Evolutionary conservation across 306 rosid species (phyloP).

Genomic region (Corylus avellana): DNA sequence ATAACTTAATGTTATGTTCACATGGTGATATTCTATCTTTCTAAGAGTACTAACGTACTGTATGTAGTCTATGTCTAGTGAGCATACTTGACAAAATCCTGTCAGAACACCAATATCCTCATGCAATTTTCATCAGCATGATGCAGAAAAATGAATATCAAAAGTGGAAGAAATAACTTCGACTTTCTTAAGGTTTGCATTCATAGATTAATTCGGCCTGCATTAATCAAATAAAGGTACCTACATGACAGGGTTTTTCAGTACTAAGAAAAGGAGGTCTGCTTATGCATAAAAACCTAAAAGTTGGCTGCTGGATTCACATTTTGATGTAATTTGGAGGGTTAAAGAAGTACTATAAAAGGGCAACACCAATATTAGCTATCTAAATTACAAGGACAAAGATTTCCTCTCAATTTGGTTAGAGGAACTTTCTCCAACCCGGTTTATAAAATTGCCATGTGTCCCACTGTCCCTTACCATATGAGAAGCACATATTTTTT

Average conservation of each 20-base stretch:
- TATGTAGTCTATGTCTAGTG: too few species aligned
- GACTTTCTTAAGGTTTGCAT: slow-evolving; percentile 1
- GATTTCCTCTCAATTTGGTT: too few species aligned
- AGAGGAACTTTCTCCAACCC: too few species aligned
- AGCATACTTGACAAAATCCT: too few species aligned
- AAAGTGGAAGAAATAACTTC: background rate
- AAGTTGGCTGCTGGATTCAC: background rate
- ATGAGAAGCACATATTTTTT: too few species aligned
- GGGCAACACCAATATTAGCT: background rate
- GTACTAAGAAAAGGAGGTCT: background rate
- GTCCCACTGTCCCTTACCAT: too few species aligned
- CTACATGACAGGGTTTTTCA: background rate
- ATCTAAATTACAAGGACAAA: background rate
- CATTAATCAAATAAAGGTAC: background rate
- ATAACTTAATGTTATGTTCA: slow-evolving; percentile 1
- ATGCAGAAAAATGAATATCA: background rate
- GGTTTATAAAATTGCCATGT: too few species aligned
- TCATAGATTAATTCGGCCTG: background rate
- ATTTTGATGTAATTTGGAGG: background rate
- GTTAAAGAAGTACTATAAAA: background rate
- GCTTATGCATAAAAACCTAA: background rate
- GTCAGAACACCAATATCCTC: background rate
- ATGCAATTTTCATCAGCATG: background rate
- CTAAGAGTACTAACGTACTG: background rate
- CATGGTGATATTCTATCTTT: background rate